Evolutionary conservation across 2,329 filamentous ascomycete species (phyloP), one percentile per base, ranked within the genome.

Genomic region (Rutstroemia sp.): DNA sequence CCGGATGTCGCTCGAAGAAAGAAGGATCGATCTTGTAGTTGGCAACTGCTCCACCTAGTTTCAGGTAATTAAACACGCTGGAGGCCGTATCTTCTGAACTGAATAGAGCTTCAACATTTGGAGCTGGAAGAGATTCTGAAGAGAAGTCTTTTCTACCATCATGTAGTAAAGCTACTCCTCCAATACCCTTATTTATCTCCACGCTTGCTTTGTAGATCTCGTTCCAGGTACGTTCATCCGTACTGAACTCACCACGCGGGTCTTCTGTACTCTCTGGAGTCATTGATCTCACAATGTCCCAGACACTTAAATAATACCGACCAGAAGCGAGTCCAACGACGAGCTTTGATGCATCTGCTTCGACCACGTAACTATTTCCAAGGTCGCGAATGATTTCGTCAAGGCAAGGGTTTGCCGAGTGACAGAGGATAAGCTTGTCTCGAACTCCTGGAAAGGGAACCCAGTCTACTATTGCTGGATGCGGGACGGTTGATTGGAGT

Each of bases 1-100:
- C 53, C n/a, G 53, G 53, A 50, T 55, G 46, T 4, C 46, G 27
- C 23, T 50, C 38, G 30, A 55, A 55, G 30, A 55, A 55, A 3
- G 7, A 17, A 3, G 53, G 19, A 44, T 44, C 53, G 14, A 55
- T 14, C n/a, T 55, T 55, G 14, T 55, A 50, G n/a, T 44, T 27
- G 5, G 37, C 46, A 10, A 44, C 19, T n/a, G 34, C 53, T 12
- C 30, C 46, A 21, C 49, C 38, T 46, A 50, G 42, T 5, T 45
- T 45, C 23, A 55, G 17, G 10, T 25, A 46, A 19, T 50, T 21
- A 10, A 50, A 50, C 9, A 42, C 25, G n/a, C 46, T 50, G 9
- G 50, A 45, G 2, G 53, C 53, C 5, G 34, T 6, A 3, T 50
- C 17, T 17, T 17, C 25, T 17, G 53, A 55, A 16, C 23, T 19